Conservation (phyloP, 2,329 filamentous ascomycete species). For the Pseudogymnoascus sp. region DNA sequence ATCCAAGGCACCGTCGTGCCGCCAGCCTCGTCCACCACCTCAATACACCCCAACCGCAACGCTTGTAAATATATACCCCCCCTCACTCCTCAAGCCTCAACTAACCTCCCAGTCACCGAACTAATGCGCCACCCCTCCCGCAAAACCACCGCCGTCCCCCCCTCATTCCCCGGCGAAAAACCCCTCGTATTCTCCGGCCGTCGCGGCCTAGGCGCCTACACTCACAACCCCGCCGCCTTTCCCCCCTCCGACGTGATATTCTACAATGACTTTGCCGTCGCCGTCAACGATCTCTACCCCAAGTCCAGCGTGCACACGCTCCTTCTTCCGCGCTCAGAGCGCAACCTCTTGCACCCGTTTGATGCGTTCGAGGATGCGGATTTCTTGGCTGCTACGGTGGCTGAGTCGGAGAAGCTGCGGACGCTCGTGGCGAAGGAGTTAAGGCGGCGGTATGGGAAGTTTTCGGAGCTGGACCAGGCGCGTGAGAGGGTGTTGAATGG, state of each 20-base stretch:
- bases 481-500: conserved; percentile 59
- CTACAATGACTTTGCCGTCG: conserved; percentile 59
- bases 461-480: conserved; percentile 53
- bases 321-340: conserved; percentile 67
- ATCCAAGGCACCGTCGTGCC: conserved; percentile 29
- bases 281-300: conserved; percentile 76
- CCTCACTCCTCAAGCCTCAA: neutral
- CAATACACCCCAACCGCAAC: conserved; percentile 26
- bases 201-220: conserved; percentile 59
- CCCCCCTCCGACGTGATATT: conserved; percentile 53
- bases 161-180: conserved; percentile 14
- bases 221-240: conserved; percentile 50
- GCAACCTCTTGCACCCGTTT: conserved; percentile 63
- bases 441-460: conserved; percentile 54
- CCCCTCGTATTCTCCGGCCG: conserved; percentile 38
- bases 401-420: conserved; percentile 53
- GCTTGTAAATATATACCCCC: conserved; percentile 31
- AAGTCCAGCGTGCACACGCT: conserved; percentile 81
- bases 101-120: conserved; percentile 36
- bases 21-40: conserved; percentile 18
- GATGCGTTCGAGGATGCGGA: conserved; percentile 61
- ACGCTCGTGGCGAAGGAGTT: conserved; percentile 66
- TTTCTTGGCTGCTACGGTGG: conserved; percentile 57
- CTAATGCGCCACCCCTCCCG: conserved; percentile 34
- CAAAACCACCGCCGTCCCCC: conserved; percentile 13